Evolutionary conservation across 2,329 filamentous ascomycete species (phyloP).

Genomic region (Raffaelea albimanens): DNA sequence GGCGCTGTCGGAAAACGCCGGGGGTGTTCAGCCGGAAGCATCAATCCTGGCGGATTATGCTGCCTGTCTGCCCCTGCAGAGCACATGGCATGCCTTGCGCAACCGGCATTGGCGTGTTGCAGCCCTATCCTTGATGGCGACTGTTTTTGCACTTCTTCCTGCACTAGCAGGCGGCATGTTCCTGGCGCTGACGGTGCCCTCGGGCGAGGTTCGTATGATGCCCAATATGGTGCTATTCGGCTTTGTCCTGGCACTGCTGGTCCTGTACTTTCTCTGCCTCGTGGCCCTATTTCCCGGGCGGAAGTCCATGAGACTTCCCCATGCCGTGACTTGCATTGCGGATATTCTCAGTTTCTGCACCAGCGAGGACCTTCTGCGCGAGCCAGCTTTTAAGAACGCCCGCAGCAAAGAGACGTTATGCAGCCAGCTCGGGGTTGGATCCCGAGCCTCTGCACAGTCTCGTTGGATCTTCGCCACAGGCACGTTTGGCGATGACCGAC

Average conservation of each 20-base stretch:
- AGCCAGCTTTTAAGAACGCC: constrained; percentile 60
- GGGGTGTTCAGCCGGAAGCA: constrained; percentile 51
- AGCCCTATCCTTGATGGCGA: constrained; percentile 47
- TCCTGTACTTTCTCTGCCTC: constrained; percentile 59
- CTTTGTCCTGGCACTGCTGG: constrained; percentile 60
- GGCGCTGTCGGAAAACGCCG: constrained; percentile 39
- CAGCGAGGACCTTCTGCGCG: constrained; percentile 60
- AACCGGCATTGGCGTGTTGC: constrained; percentile 60
- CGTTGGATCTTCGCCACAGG: constrained; percentile 42
- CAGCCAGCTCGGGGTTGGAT: constrained; percentile 52
- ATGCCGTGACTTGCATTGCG: constrained; percentile 61
- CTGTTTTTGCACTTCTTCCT: constrained; percentile 53
- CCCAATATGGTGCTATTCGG: constrained; percentile 66
- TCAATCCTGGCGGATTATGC: constrained; percentile 64
- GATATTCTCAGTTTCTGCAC: constrained; percentile 72
- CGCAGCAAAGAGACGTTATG: constrained; percentile 60
- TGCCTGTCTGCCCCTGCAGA: constrained; percentile 53
- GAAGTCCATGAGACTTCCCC: constrained; percentile 57
- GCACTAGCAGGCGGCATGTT: constrained; percentile 62
- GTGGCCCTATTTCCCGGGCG: constrained; percentile 46
- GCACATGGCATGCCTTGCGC: constrained; percentile 44
- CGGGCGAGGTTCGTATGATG: constrained; percentile 52
- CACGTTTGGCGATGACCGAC: constrained; percentile 21
- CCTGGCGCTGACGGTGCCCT: constrained; percentile 55
- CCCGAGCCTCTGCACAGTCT: constrained; percentile 35